A percentile compares a stretch with the other conserved stretches of the same genome.
phyloP scores from a whole-genome alignment of 306 rosid species.

The Astragalus membranaceus region DNA sequence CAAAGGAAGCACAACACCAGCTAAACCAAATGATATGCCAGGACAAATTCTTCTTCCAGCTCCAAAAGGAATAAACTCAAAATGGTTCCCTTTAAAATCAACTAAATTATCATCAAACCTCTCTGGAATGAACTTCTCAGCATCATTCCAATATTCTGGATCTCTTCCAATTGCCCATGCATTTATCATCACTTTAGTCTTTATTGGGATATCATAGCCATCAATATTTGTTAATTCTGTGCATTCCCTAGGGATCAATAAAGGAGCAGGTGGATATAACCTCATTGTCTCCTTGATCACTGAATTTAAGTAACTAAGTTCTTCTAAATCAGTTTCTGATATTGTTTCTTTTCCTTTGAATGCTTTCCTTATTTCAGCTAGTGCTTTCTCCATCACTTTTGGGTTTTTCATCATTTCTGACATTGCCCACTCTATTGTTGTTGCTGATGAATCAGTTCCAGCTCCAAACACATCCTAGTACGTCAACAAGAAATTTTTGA shows the following conservation, averaged over 20 bases:
- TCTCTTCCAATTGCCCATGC: conserved; percentile 43
- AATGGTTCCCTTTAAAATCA: neutral
- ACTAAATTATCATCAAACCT: neutral
- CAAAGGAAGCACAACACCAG: neutral
- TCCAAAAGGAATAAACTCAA: neutral
- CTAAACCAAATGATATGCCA: neutral
- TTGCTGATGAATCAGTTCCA: conserved; percentile 5
- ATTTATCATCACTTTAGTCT: conserved; percentile 29
- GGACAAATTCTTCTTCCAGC: conserved; percentile 3
- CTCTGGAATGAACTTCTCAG: neutral
- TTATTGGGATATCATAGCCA: conserved; percentile 20
- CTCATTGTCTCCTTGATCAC: conserved; percentile 22
- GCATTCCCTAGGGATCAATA: conserved; percentile 21
- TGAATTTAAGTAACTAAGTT: neutral
- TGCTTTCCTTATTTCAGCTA: conserved; percentile 7
- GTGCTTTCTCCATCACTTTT: conserved; percentile 2
- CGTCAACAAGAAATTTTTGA: no score
- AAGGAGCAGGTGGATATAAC: conserved; percentile 11
- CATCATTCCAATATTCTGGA: neutral
- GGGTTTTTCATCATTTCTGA: conserved; percentile 7
- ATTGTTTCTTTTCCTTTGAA: neutral
- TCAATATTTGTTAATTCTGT: neutral
- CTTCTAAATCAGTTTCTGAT: neutral
- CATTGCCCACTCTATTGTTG: conserved; percentile 6
- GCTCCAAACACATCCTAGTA: neutral